A percentile compares a stretch with the other conserved stretches of the same genome.
phyloP scores from a whole-genome alignment of 176 grass and related monocot genomes.

The Oryza officinalis region DNA sequence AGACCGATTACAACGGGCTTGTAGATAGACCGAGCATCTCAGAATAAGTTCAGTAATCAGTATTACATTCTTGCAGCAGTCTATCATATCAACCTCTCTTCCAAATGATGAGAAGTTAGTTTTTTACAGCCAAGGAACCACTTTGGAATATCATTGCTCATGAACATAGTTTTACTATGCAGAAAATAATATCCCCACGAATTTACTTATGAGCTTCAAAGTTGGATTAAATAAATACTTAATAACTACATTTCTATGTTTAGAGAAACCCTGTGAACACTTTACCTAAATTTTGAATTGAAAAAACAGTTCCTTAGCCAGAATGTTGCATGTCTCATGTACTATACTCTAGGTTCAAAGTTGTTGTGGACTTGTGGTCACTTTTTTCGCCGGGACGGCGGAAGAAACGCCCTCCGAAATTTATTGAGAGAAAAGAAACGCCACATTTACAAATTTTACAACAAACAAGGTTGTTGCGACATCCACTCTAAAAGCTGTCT shows the following conservation, averaged over 20 bases:
- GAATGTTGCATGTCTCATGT: background rate
- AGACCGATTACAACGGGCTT: too few relatives aligned
- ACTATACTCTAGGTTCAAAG: background rate
- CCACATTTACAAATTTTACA: too few relatives aligned
- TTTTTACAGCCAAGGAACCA: background rate
- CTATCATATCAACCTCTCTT: slow-evolving; percentile 3
- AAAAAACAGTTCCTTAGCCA: background rate
- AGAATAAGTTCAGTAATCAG: too few relatives aligned
- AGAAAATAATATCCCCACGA: background rate
- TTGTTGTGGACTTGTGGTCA: background rate
- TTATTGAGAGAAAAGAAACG: too few relatives aligned
- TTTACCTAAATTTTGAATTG: background rate
- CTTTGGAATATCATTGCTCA: background rate
- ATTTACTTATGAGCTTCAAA: background rate
- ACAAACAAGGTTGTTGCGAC: too few relatives aligned
- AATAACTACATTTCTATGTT: background rate
- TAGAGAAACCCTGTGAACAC: background rate
- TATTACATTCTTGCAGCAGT: too few relatives aligned
- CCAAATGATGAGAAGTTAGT: background rate
- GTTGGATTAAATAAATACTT: background rate
- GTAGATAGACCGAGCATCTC: too few relatives aligned
- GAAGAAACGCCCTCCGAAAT: too few relatives aligned
- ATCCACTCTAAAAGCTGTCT: too few relatives aligned
- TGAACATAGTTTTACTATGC: background rate
- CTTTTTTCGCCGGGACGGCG: too few relatives aligned